Conservation (phyloP, 176 grass and related monocot species). For the Zizania latifolia region DNA sequence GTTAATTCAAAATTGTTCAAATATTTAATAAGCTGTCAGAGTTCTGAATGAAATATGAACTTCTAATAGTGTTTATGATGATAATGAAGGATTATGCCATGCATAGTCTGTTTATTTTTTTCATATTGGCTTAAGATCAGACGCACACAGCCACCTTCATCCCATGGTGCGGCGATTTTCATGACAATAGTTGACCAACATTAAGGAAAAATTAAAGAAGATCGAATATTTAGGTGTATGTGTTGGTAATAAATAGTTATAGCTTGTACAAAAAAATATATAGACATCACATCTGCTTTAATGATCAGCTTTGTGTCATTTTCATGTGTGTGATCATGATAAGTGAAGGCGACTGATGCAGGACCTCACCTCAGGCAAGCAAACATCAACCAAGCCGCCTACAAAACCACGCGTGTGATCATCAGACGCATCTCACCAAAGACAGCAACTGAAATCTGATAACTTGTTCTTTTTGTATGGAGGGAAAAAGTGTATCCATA, state of each 20-base stretch:
- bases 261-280: not conserved
- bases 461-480: not conserved
- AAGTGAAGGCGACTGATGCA: slow-evolving; percentile 2
- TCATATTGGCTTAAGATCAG: not conserved
- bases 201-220: not conserved
- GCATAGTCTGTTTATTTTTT: not conserved
- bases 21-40: not conserved
- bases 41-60: not conserved
- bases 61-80: not conserved
- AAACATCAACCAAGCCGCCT: not conserved
- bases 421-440: not conserved
- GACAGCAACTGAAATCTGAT: not conserved
- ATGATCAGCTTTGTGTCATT: not conserved
- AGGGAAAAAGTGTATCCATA: not conserved
- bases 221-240: not conserved
- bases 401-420: not conserved
- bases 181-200: not conserved
- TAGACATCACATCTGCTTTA: slow-evolving; percentile 9
- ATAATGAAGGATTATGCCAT: not conserved
- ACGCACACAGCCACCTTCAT: too few species aligned
- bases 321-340: slow-evolving; percentile 21
- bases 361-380: not conserved
- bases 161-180: not conserved
- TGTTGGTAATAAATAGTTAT: not conserved
- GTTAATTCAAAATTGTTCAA: not conserved